phyloP scores from a whole-genome alignment of 2,329 filamentous ascomycete genomes.

The Cercospora sp. region DNA sequence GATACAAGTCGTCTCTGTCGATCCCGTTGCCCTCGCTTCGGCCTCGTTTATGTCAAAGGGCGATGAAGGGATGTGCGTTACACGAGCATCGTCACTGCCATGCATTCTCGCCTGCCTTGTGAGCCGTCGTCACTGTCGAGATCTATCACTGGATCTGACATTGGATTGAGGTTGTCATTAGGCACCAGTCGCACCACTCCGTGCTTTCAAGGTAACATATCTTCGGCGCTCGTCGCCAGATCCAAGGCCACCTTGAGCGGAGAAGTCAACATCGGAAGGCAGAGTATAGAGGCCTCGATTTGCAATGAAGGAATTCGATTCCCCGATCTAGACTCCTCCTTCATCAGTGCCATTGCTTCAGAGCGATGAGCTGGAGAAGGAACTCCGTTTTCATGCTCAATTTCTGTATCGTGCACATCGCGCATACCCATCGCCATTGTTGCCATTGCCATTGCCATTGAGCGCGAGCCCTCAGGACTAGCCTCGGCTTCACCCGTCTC shows the following conservation, averaged over 20 bases:
- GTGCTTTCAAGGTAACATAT: not conserved
- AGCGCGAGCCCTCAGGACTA: not conserved
- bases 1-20: not conserved
- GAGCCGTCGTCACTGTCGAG: not conserved
- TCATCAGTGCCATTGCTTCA: slow-evolving; percentile 3
- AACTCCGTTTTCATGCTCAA: too few species aligned
- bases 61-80: not conserved
- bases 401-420: not conserved
- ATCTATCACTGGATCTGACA: not conserved
- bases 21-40: not conserved
- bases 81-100: not conserved
- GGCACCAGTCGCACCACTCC: not conserved
- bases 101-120: not conserved
- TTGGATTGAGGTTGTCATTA: not conserved
- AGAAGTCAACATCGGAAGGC: not conserved
- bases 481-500: not conserved
- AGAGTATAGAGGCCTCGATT: not conserved
- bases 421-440: not conserved
- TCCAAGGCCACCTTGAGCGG: not conserved
- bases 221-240: not conserved
- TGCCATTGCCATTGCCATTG: not conserved
- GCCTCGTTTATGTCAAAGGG: not conserved
- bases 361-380: slow-evolving; percentile 4
- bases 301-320: not conserved
- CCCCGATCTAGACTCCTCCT: not conserved